Base-by-base conservation (phyloP, 1,284 basidiomycete species). In the Jaminaea rosea region DNA sequence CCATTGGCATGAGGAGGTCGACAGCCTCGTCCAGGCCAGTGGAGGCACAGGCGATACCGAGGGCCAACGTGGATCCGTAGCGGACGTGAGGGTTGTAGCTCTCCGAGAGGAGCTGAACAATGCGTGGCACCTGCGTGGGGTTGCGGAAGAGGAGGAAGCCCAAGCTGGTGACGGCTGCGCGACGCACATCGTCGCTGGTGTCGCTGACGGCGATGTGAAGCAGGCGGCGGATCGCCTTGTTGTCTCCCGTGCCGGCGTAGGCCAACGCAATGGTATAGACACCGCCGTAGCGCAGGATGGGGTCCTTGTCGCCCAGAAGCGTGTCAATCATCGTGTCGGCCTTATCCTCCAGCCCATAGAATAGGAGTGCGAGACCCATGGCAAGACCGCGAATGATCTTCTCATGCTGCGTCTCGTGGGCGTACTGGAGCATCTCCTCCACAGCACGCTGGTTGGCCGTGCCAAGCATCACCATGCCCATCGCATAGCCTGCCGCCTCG, bases 311-410 rank as follows among this genome's bases (percentile, higher is more conserved):
- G 17, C 59, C 53, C 42, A 73, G 58, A 17, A 73, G 55, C 44
- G 57, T 64, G 52, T 72, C 67, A 51, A 73, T 72, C 58, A 69
- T 67, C 10, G 49, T 50, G 27, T 72, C 70, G 17, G 72, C 72
- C 52, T 58, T 51, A 44, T 69, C 63, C 53, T 72, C 68, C 50
- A 64, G 63, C n/a, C 72, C 72, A 53, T 73, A 73, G 51, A 69
- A 65, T 47, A 73, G 58, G 23, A 73, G 59, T n/a, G 70, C 64
- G 44, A 72, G 59, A 44, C 72, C 72, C 32, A 73, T 67, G 45
- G 72, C 72, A 15, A 73, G 62, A 52, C 72, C 72, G 31, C 72
- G 69, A 45, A 72, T 72, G 60, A 73, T 73, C 60, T 73, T 73
- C 41, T 73, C 70, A 57, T 73, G 72, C 61, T 70, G 67, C 37